Base-by-base conservation (phyloP, 345 rosid genomes). In the Kernera saxatilis region DNA sequence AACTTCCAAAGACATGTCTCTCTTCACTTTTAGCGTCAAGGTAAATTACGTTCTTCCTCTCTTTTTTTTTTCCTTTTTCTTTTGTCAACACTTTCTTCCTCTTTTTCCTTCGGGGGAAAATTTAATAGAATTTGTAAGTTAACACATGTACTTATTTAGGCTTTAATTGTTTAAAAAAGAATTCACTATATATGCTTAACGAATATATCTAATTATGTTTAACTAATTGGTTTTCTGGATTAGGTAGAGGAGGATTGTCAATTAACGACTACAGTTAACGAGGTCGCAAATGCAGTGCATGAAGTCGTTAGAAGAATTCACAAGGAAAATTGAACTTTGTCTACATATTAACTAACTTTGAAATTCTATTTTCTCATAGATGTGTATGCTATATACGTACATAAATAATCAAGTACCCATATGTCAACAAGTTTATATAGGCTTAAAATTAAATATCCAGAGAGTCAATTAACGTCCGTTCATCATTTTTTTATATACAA, bases 11-110 rank as follows among this genome's bases (percentile, higher is more conserved):
- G 69, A 79, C 13, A 75, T 69, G 83, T 82, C 81, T 56, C 82
- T 90, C 33, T 82, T 81, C 79, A 79, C 87, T 54, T 75, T 88
- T 48, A 82, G 80, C 33, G 82, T 82, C 51, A 85, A 82, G 96
- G 96, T 87, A 44, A 52, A 13, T 10, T 21, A 27, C 51, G 17
- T 23, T 14, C 18, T 22, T 29, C 23, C 22, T 22, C 48, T 33
- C 11, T 6, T 29, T 1, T 3, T 57, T 44, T 12, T 25, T n/a
- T n/a, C n/a, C n/a, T n/a, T n/a, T n/a, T n/a, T n/a, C n/a, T n/a
- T n/a, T n/a, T n/a, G n/a, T n/a, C n/a, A n/a, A n/a, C n/a, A 27
- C 51, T 23, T 23, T 14, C 18, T 22, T 29, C 23, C 22, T 22
- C 48, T 33, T 15, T 6, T 29, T 1, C 2, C 45, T 44, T 12